phyloP scores from a whole-genome alignment of 2,329 filamentous ascomycete species.

The Penicillium sp. region DNA sequence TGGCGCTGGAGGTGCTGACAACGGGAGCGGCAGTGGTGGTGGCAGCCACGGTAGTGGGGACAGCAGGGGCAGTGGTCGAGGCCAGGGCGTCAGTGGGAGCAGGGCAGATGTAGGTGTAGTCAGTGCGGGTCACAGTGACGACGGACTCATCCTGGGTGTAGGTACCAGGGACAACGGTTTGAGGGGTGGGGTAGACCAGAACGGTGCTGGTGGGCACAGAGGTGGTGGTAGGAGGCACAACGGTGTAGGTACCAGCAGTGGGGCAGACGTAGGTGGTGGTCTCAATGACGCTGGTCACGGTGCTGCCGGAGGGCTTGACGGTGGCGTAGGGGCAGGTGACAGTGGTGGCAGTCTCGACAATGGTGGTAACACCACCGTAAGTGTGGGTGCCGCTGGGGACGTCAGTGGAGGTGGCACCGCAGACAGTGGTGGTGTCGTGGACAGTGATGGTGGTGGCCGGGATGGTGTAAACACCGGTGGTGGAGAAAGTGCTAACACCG shows the following conservation, averaged over 20 bases:
- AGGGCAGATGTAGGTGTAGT: conserved; percentile 69
- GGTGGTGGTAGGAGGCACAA: conserved; percentile 63
- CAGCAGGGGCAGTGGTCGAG: conserved; percentile 27
- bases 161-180: conserved; percentile 64
- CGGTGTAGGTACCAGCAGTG: conserved; percentile 70
- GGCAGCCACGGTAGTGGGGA: conserved; percentile 19
- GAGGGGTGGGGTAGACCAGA: conserved; percentile 62
- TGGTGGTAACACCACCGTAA: conserved; percentile 68
- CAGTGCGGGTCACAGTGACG: conserved; percentile 67
- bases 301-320: conserved; percentile 55
- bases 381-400: conserved; percentile 65
- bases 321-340: conserved; percentile 69
- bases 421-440: conserved; percentile 65
- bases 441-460: conserved; percentile 69
- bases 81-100: conserved; percentile 49
- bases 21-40: conserved; percentile 11
- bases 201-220: conserved; percentile 53
- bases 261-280: conserved; percentile 73
- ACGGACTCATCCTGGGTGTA: conserved; percentile 67
- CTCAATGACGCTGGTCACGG: conserved; percentile 65
- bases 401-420: conserved; percentile 59
- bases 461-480: conserved; percentile 72
- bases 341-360: conserved; percentile 64
- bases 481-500: conserved; percentile 54
- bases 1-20: conserved; percentile 14